phyloP scores from a whole-genome alignment of 305 asterid genomes.

The Fraxinus greggii region DNA sequence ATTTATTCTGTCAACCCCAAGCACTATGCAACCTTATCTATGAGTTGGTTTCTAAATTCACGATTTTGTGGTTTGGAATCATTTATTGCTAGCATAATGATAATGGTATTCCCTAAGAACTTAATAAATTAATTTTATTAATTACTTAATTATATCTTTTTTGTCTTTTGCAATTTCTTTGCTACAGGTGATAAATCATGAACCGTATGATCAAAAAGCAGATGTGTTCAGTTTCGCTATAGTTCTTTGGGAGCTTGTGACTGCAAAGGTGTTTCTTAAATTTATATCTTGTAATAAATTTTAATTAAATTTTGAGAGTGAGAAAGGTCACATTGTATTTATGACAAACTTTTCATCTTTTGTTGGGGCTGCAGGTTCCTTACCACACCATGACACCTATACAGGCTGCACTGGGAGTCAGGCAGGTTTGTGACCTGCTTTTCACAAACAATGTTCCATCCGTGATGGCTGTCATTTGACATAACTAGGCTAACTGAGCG shows the following conservation, averaged over 20 bases:
- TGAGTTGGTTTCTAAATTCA: neutral
- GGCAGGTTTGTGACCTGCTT: constrained; percentile 59
- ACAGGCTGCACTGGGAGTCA: constrained; percentile 67
- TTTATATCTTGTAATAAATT: constrained; percentile 6
- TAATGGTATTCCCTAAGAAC: neutral
- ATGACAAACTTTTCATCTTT: neutral
- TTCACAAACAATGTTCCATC: neutral
- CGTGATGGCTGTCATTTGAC: neutral
- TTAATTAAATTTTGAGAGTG: constrained; percentile 13
- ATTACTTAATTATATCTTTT: neutral
- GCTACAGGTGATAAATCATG: constrained; percentile 75
- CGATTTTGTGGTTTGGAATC: neutral
- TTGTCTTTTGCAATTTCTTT: neutral
- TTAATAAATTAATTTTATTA: neutral
- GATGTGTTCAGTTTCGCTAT: constrained; percentile 90
- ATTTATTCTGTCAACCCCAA: neutral
- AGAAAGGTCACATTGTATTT: neutral
- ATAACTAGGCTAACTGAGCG: neutral
- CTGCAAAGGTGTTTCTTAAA: constrained; percentile 59
- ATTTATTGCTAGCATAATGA: neutral
- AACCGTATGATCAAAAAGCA: constrained; percentile 89
- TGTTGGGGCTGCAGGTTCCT: constrained; percentile 58
- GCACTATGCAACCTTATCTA: neutral
- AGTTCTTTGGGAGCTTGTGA: constrained; percentile 93
- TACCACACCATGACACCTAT: constrained; percentile 41